Base-by-base conservation (phyloP, 2,329 filamentous ascomycete species). In the Septoria petroselini region DNA sequence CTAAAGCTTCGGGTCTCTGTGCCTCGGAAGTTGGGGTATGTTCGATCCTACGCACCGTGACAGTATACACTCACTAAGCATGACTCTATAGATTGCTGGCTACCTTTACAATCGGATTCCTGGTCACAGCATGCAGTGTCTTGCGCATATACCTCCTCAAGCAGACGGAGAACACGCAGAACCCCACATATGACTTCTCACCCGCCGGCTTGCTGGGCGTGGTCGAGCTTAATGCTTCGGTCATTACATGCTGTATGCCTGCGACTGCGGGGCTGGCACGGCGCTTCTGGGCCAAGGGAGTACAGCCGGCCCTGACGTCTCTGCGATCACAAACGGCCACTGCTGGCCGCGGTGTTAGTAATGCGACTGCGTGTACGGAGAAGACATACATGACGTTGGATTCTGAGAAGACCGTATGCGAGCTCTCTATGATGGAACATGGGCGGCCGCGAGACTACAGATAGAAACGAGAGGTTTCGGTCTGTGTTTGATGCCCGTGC, bases 221-320 rank as follows among this genome's bases (percentile, higher is more conserved):
- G 23, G 29, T 47, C 25, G 44, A 47, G 35, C 27, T 47, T 14
- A 47, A 47, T 12, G 25, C 35, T 17, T 47, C 44, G 7, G 17
- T 40, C 11, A 40, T 47, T 34, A 47, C 44, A 3, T 47, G 44
- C 18, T 47, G 44, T 7, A 47, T 47, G 44, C 44, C 44, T 14
- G 33, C 44, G 17, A 47, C 44, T 7, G 34, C 44, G 17, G 44
- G 44, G 11, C 33, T 46, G 5, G 34, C 34, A 12, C 38, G 35
- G 7, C 43, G 43, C 23, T 4, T 47, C 17, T 47, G 44, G 44
- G 33, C 23, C 21, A 40, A 47, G 25, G 38, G 38, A 8, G 15
- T 41, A n/a, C 38, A 41, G 15, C 18, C 38, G 4, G 14, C 25
- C 11, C 25, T 18, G 38, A 14, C 38, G 27, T 41, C 38, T 27